Conservation (phyloP, 2,329 filamentous ascomycete genomes). For the Neofusicoccum laricinum region DNA sequence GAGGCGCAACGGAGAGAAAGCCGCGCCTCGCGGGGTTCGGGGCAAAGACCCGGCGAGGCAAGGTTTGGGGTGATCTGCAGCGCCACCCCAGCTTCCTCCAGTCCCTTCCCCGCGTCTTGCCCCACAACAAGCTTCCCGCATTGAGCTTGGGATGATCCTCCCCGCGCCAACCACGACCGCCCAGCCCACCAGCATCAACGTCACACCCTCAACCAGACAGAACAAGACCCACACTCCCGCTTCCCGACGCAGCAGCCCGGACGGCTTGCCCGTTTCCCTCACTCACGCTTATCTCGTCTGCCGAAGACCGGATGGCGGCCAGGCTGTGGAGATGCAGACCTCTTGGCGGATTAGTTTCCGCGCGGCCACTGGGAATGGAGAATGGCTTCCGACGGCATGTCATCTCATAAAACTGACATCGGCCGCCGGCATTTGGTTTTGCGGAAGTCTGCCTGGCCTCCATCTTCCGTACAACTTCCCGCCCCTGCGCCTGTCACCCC, state of each 20-base stretch:
- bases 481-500: background rate
- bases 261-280: background rate
- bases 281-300: background rate
- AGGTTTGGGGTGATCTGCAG: background rate
- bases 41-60: background rate
- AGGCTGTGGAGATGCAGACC: background rate
- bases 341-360: slow-evolving; percentile 7
- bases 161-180: background rate
- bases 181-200: background rate
- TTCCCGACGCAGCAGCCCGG: background rate
- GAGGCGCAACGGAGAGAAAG: background rate
- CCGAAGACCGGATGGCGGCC: background rate
- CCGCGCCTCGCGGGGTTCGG: background rate
- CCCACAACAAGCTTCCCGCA: slow-evolving; percentile 6
- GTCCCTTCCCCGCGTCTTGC: slow-evolving; percentile 2
- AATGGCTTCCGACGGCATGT: background rate
- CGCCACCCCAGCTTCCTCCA: background rate
- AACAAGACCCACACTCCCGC: background rate
- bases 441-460: background rate
- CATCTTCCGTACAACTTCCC: background rate
- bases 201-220: background rate
- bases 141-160: background rate
- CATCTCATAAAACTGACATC: background rate
- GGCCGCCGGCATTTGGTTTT: background rate
- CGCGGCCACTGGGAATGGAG: background rate